Base-by-base conservation (phyloP, 225 moss, liverwort and hornwort species). In the Pseudoscleropodium purum region DNA sequence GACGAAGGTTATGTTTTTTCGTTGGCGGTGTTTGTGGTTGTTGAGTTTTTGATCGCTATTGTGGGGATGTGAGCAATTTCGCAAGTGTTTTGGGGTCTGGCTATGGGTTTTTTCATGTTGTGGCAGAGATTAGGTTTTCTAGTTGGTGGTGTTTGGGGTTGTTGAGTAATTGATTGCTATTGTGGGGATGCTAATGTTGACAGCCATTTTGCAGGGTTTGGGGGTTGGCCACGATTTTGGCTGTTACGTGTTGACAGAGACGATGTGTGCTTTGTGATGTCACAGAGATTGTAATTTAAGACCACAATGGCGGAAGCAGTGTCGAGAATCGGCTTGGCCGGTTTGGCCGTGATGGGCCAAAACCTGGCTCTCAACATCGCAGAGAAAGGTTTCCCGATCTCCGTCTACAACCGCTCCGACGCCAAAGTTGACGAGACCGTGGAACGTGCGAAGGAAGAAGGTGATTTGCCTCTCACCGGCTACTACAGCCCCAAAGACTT, bases 361-460 rank as follows among this genome's bases (percentile, higher is more conserved):
- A 98, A 98, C 74, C 86, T 98, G 84, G 97, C 97, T 39, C 93
- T 98, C 52, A 98, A 98, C 88, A 98, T 98, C 59, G 97, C 97
- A 8, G 97, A 98, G 95, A 98, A 98, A 87, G 97, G 97, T 14
- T 98, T 96, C 33, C 97, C 97, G 4, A 98, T 98, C 89, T 98
- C 97, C 23, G 97, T 98, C 17, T 98, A 98, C 92, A 98, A 98
- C 82, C 92, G 97, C 12, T 65, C 93, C 3, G 78, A 39, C 83
- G 93, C 63, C 83, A 97, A 96, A 89, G 96, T 96, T 13, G 97
- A 96, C 85, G 96, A 97, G 90, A 96, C 96, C 1, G 96, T 96
- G 67, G 95, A 94, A 66, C 91, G 96, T 62, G 97, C 97, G 7
- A 96, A 94, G 89, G 91, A 79, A 33, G 96, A 97, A 47, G 97